Base-by-base conservation (phyloP, 768 basidiomycete species). In the Mrakia frigida region DNA sequence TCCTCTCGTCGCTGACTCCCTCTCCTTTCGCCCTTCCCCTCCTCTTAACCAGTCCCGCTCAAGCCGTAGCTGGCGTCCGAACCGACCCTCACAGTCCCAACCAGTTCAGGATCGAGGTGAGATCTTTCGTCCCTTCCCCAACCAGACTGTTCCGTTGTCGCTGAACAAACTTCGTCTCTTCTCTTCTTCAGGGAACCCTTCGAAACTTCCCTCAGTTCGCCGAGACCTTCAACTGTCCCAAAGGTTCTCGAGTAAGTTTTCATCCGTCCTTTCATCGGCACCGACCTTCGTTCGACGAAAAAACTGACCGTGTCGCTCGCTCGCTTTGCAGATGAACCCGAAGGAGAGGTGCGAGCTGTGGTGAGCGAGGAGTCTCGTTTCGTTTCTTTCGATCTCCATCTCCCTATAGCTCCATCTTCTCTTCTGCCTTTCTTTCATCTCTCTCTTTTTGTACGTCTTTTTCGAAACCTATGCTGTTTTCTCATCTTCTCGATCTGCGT, bases 1-100 rank as follows among this genome's bases (percentile, higher is more conserved):
- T 16, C 18, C 46, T 63, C 61, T 63, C 21, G 23, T 37, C 61
- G 31, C 31, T 63, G 28, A 63, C 61, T 13, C 31, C n/a, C n/a
- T n/a, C 28, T 1, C 28, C 6, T 31, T 1, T 31, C 21, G 21
- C 53, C 41, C 31, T 23, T 43, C 35, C 71, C 21, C 25, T 31
- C 16, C 21, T 41, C 4, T 31, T 33, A 21, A 7, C 25, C 52
- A 43, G 39, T 14, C 75, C 75, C 9, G 75, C 76, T n/a, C 28
- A 72, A 25, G 60, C 67, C 13, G 86, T 93, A 43, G 89, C 89
- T 80, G 89, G 90, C 39, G 88, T 96, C 69, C 88, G 92, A 65
- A 90, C 92, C 1, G 93, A 97, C 81, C 92, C 94, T 25, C 94
- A 96, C 81, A 92, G 93, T 11, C 94, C 94, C 0, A 87, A 86